These are phyloP conservation scores for Dipteronia sinensis DNA, from an alignment of 345 rosid species.

Conservation along the genomic window DNA sequence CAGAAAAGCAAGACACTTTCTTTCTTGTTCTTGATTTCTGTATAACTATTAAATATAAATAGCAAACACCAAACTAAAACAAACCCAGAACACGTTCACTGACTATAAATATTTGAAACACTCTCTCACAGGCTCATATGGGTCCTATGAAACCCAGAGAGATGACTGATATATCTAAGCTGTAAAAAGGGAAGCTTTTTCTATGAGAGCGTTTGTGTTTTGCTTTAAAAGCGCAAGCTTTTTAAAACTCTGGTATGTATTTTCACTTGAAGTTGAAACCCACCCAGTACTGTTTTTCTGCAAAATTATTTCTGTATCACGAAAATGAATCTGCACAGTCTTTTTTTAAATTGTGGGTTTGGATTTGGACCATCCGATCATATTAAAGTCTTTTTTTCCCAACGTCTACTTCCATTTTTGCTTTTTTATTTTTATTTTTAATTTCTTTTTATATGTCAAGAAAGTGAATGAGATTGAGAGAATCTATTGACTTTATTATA, in stretches of 20 bases:
- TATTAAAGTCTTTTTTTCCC: conserved; percentile 15
- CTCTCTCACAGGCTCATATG: not conserved
- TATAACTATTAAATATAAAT: too few species aligned
- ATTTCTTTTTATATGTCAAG: not conserved
- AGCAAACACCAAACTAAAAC: not conserved
- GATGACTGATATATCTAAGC: not conserved
- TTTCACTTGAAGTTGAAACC: not conserved
- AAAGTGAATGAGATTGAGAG: not conserved
- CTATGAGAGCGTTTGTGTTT: not conserved
- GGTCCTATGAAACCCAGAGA: conserved; percentile 7
- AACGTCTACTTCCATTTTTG: conserved; percentile 42
- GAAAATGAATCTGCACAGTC: not conserved
- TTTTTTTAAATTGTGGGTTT: not conserved
- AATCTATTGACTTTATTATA: not conserved
- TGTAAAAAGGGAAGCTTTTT: not conserved
- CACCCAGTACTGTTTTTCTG: not conserved
- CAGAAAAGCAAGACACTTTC: conserved; percentile 1
- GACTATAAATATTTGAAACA: not conserved
- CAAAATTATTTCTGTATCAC: not conserved
- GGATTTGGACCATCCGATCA: conserved; percentile 13
- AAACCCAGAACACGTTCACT: conserved; percentile 7
- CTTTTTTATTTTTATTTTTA: not conserved
- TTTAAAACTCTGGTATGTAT: not conserved
- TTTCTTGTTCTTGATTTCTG: not conserved
- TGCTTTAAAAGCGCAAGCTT: not conserved